These are phyloP conservation scores for Asterophora lycoperdoides DNA, from an alignment of 768 basidiomycete genomes.

Conservation along the genomic window DNA sequence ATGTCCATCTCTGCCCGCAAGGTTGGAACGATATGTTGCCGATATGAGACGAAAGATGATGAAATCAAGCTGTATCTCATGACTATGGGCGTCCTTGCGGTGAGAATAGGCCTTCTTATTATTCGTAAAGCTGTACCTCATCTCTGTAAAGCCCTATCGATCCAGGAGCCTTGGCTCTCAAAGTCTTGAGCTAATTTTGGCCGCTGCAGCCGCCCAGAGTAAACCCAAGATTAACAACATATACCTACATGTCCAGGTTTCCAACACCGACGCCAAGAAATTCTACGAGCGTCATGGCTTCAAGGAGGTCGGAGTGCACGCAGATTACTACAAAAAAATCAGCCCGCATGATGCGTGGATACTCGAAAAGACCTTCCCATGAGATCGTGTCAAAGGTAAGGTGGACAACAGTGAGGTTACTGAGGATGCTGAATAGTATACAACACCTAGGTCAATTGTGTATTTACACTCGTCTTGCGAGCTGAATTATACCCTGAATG, in stretches of 20 bases:
- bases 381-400: constrained; percentile 7
- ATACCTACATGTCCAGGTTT: constrained; percentile 86
- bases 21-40: constrained; percentile 85
- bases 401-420: neutral
- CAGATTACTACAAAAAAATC: constrained; percentile 89
- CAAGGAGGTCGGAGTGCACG: constrained; percentile 55
- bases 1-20: constrained; percentile 20
- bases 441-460: constrained; percentile 3
- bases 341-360: constrained; percentile 83
- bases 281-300: constrained; percentile 89
- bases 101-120: constrained; percentile 35
- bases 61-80: constrained; percentile 70
- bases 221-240: constrained; percentile 65
- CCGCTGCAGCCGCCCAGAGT: constrained; percentile 52
- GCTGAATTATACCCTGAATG: constrained; percentile 14
- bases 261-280: constrained; percentile 67
- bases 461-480: constrained; percentile 7
- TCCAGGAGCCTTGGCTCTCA: constrained; percentile 72
- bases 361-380: constrained; percentile 56
- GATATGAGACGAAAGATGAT: constrained; percentile 65
- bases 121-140: constrained; percentile 7
- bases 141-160: constrained; percentile 67
- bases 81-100: constrained; percentile 90
- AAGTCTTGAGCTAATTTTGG: constrained; percentile 62
- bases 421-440: neutral